Evolutionary conservation across 1,284 basidiomycete genomes (phyloP), one percentile per base, ranked within the genome.

Genomic region (Moniliophthora roreri): DNA sequence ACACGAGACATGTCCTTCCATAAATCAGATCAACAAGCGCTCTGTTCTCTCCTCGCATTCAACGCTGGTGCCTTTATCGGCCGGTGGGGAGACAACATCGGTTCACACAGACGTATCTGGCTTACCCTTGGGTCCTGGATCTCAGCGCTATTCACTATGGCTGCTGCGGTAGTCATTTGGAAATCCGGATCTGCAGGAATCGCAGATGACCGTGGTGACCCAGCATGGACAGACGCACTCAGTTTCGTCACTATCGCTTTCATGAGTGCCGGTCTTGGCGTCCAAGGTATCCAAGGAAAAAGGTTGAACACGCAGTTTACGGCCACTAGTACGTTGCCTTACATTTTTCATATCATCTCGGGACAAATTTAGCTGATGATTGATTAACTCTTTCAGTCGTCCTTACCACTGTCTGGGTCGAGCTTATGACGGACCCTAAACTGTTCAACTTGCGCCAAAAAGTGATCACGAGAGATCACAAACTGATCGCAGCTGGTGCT

Each of bases 371-470:
- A n/a, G n/a, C n/a, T n/a, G n/a, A n/a, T n/a, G n/a, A n/a, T n/a
- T n/a, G n/a, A 26, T 21, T 24, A 8, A 18, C 28, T 11, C 34
- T 39, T 35, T 34, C 54, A 78, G 81, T 82, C 41, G 80, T 83
- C 45, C 72, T 88, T 16, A 88, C 85, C 3, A 87, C 84, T n/a
- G 81, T 85, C 13, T 88, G 85, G 85, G 85, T 86, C 53, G 84
- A 88, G 62, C 77, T 89, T 54, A 75, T 85, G 73, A 80, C 81
- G 50, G 85, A 87, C 62, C 85, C 86, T 0, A 67, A 77, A 44
- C 73, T 87, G 5, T 81, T 78, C 69, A 63, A 61, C 46, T 24
- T 74, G 35, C 69, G 68, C 48, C 64, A 66, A 15, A 64, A 73
- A 56, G 68, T 81, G 58, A 66, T 68, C 24, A 72, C 79, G 1